Evolutionary conservation across 2,329 filamentous ascomycete genomes (phyloP).

Genomic region (Botrytis cinerea): DNA sequence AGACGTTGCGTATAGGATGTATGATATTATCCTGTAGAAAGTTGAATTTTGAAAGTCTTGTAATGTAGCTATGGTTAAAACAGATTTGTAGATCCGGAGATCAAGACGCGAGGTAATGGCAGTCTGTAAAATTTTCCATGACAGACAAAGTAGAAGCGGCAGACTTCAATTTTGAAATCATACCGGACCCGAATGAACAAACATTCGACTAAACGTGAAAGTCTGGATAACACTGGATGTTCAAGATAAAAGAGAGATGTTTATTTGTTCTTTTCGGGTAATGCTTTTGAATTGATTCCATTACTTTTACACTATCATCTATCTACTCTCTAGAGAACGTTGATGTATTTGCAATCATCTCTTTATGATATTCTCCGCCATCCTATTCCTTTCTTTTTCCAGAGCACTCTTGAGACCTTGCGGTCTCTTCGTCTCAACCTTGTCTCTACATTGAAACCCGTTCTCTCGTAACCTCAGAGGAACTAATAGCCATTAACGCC

Average conservation of each 20-base stretch:
- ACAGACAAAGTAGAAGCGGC: too few relatives aligned
- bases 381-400: slow-evolving; percentile 16
- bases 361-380: slow-evolving; percentile 13
- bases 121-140: neutral
- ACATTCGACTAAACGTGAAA: neutral
- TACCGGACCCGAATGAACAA: too few relatives aligned
- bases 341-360: slow-evolving; percentile 33
- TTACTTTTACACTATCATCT: slow-evolving; percentile 21
- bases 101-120: neutral
- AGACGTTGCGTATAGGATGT: neutral
- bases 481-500: slow-evolving; percentile 33
- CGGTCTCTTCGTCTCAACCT: slow-evolving; percentile 24
- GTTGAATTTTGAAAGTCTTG: neutral
- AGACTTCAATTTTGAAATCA: too few relatives aligned
- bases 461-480: slow-evolving; percentile 26
- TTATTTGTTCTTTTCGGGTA: neutral
- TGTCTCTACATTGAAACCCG: slow-evolving; percentile 24
- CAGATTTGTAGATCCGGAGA: neutral
- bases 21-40: neutral
- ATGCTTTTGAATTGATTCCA: slow-evolving; percentile 4
- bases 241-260: neutral
- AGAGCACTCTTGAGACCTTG: slow-evolving; percentile 23
- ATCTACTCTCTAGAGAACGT: slow-evolving; percentile 22
- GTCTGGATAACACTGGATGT: neutral
- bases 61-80: neutral